phyloP scores from a whole-genome alignment of 345 rosid genomes.

The Eucalyptus sideroxylon region DNA sequence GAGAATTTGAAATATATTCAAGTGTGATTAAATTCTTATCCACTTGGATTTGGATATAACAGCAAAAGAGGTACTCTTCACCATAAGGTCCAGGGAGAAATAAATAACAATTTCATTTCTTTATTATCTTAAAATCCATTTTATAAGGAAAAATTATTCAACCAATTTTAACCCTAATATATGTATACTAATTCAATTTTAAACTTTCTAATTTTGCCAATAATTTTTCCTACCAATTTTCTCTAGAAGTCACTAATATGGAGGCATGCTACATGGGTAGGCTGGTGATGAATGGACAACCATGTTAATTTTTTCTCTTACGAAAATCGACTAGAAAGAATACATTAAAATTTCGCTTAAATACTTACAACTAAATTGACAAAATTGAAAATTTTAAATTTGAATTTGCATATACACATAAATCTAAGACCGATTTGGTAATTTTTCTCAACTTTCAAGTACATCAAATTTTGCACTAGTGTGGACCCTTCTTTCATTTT shows the following conservation, averaged over 20 bases:
- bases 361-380: accelerated
- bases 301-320: accelerated
- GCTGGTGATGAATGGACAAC: no score
- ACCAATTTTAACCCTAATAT: accelerated
- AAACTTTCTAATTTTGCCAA: accelerated
- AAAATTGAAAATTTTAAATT: accelerated
- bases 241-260: accelerated
- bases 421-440: accelerated
- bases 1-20: not conserved
- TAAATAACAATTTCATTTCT: not conserved
- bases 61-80: not conserved
- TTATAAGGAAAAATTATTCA: not conserved
- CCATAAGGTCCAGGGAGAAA: not conserved
- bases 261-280: not conserved
- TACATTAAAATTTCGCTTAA: accelerated
- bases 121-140: not conserved
- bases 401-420: not conserved
- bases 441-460: not conserved
- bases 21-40: not conserved
- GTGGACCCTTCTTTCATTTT: not conserved
- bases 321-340: not conserved
- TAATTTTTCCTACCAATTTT: accelerated
- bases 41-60: not conserved
- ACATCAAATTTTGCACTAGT: not conserved
- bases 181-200: not conserved